phyloP scores from a whole-genome alignment of 139 green algal species.

The Ostreobium quekettii region DNA sequence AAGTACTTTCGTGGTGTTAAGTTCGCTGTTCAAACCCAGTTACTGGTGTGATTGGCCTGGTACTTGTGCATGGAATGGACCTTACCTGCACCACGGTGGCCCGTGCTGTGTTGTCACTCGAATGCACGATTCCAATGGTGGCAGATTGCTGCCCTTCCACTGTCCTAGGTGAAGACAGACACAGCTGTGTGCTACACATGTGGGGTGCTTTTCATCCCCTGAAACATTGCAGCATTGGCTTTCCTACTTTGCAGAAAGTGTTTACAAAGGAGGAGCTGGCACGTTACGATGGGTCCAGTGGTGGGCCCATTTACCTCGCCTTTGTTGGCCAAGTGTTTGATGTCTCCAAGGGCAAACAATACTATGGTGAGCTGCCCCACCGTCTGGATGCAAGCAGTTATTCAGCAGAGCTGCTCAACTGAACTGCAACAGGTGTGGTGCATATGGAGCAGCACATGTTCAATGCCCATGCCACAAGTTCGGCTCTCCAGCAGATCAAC shows the following conservation, averaged over 20 bases:
- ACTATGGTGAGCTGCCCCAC: conserved; percentile 43
- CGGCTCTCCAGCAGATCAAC: not conserved
- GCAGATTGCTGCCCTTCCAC: too few relatives aligned
- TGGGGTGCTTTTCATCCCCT: too few relatives aligned
- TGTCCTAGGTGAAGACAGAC: too few relatives aligned
- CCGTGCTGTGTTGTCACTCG: too few relatives aligned
- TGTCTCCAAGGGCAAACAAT: conserved; percentile 35
- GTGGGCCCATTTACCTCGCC: conserved; percentile 37
- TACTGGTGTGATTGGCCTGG: too few relatives aligned
- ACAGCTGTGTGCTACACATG: too few relatives aligned
- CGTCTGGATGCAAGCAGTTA: not conserved
- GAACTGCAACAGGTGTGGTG: not conserved
- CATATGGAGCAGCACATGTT: not conserved
- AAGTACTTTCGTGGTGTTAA: too few relatives aligned
- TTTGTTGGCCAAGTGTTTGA: conserved; percentile 66
- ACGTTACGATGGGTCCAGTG: conserved; percentile 29
- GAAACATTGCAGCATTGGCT: too few relatives aligned
- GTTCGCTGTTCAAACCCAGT: too few relatives aligned
- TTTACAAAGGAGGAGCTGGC: conserved; percentile 36
- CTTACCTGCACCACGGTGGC: too few relatives aligned
- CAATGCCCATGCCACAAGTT: not conserved
- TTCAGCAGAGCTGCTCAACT: not conserved
- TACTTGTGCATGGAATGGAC: too few relatives aligned
- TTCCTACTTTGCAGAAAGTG: conserved; percentile 31
- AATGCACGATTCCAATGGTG: too few relatives aligned